phyloP scores from a whole-genome alignment of 441 rosid genomes.

The Brassica hybrid region DNA sequence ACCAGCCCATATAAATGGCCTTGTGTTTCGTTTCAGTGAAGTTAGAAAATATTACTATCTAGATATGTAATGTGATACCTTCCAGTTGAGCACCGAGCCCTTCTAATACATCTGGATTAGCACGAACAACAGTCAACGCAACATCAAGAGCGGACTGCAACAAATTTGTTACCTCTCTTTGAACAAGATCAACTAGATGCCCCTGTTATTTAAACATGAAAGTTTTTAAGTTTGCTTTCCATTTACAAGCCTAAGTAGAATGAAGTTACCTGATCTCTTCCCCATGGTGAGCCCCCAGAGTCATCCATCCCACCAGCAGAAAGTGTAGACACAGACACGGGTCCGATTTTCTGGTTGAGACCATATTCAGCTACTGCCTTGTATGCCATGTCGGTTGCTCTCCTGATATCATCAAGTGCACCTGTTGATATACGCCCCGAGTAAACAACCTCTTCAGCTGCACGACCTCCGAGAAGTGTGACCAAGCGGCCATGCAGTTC shows the following conservation, averaged over 20 bases:
- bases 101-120: constrained; percentile 86
- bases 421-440: constrained; percentile 97
- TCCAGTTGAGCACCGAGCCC: constrained; percentile 96
- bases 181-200: constrained; percentile 91
- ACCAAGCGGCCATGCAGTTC: constrained; percentile 96
- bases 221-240: constrained; percentile 5
- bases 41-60: background rate
- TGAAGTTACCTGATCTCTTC: constrained; percentile 87
- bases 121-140: constrained; percentile 83
- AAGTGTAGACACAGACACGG: constrained; percentile 82
- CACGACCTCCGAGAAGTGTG: constrained; percentile 98
- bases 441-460: constrained; percentile 94
- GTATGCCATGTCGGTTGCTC: constrained; percentile 98
- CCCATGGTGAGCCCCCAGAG: constrained; percentile 80
- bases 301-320: constrained; percentile 95
- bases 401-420: constrained; percentile 93
- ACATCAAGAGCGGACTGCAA: constrained; percentile 82
- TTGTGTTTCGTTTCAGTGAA: background rate
- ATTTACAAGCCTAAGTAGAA: constrained; percentile 5
- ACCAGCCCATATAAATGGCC: background rate
- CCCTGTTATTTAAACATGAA: constrained; percentile 55
- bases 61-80: constrained; percentile 53
- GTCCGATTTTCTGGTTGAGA: constrained; percentile 87
- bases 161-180: constrained; percentile 77
- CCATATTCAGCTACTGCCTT: constrained; percentile 99